These are phyloP conservation scores for Emydomyces testavorans DNA, from an alignment of 2,329 filamentous ascomycete species.

Conservation along the genomic window DNA sequence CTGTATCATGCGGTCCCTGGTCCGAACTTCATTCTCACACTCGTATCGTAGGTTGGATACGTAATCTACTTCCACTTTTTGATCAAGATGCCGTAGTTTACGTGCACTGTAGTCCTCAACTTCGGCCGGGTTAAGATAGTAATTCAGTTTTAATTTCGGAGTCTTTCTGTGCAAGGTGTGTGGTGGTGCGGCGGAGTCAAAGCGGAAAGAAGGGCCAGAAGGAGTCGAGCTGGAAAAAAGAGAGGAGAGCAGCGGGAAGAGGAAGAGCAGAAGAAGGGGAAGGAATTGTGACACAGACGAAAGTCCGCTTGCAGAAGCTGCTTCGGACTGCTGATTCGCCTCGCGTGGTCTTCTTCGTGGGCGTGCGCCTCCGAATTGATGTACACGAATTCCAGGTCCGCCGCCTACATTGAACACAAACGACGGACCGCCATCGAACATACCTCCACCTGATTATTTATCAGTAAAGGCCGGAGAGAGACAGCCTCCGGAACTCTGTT, in stretches of 20 bases:
- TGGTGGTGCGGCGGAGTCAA: constrained; percentile 58
- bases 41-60: constrained; percentile 54
- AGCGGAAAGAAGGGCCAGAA: constrained; percentile 59
- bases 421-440: constrained; percentile 67
- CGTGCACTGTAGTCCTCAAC: constrained; percentile 56
- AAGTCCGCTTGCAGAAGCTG: constrained; percentile 40
- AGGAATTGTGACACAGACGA: constrained; percentile 60
- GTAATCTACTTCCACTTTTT: constrained; percentile 61
- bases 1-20: constrained; percentile 56
- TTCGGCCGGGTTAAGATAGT: constrained; percentile 73
- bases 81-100: constrained; percentile 65
- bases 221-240: constrained; percentile 53
- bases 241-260: constrained; percentile 72
- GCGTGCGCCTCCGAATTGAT: constrained; percentile 78
- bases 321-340: constrained; percentile 43
- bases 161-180: constrained; percentile 65
- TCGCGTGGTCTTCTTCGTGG: constrained; percentile 66
- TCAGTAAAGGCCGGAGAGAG: constrained; percentile 3
- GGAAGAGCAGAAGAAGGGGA: constrained; percentile 78
- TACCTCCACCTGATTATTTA: constrained; percentile 36
- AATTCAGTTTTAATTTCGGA: constrained; percentile 59
- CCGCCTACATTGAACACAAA: constrained; percentile 95
- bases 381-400: constrained; percentile 80
- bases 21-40: constrained; percentile 62
- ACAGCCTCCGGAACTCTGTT: neutral